Evolutionary conservation across 805 yeast genomes (phyloP), one percentile per base, ranked within the genome.

Genomic region (Lachancea dasiensis): DNA sequence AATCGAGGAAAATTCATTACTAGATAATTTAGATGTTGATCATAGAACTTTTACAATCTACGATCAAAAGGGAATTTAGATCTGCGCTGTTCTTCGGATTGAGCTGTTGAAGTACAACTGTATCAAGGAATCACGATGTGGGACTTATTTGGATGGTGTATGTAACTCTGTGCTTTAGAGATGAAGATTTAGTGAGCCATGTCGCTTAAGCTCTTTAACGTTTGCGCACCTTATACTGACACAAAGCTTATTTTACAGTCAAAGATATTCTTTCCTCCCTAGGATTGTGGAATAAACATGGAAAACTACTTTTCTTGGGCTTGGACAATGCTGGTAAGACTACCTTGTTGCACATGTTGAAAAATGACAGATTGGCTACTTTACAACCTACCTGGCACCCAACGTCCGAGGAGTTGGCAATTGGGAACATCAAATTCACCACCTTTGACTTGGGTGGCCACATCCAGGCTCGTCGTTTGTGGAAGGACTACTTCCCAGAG

Each of bases 401-500:
- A 56, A 87, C 99, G 14, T 86, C 96, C 18, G 99, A 92, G 67
- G 99, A 92, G 63, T 75, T 92, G 55, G 89, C 97, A 45, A 92
- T 92, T 54, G 98, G 97, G 51, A 82, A 84, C 52, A 94, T 90
- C 46, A 81, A 90, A 63, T 92, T 92, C 74, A 92, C 99, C 44
- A 92, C 99, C 20, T 92, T 92, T 56, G 99, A 92, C 64, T 74
- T 92, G 52, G 99, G 99, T 66, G 99, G 99, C 30, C 99, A 92
- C 70, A 81, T 77, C 64, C 97, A 90, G 68, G 97, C 99, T 34
- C 89, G 99, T 69, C 86, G 98, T 68, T 79, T 92, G 60, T 92
- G 99, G 99, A 89, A 89, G 62, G 97, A 92, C 64, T 92, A 92
- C 65, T 92, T 92, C 81, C 99, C 99, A 43, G 99, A 92, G 68